These are phyloP conservation scores for Ashbya aceris DNA, from an alignment of 1,139 yeast species.

Conservation along the genomic window DNA sequence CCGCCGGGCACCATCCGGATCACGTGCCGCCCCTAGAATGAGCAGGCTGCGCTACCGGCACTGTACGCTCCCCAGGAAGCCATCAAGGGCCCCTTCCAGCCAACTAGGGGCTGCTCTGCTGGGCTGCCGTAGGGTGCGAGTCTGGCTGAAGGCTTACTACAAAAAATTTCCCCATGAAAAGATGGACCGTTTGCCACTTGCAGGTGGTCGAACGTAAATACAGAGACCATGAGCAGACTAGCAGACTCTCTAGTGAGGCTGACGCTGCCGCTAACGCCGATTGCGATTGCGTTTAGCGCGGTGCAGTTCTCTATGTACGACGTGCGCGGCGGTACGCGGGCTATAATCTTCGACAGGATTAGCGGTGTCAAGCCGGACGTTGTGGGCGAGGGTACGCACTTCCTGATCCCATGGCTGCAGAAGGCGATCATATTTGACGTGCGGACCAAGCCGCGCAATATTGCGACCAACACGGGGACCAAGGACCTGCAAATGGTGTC, in stretches of 20 bases:
- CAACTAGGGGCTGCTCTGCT: no score
- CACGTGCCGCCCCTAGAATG: no score
- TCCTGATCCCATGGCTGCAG: constrained; percentile 92
- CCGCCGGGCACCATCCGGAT: no score
- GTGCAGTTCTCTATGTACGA: constrained; percentile 77
- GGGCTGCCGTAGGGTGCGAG: no score
- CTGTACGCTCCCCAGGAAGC: no score
- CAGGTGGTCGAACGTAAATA: no score
- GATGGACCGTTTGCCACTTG: no score
- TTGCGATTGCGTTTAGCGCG: constrained; percentile 56
- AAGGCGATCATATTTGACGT: constrained; percentile 85
- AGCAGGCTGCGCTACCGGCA: no score
- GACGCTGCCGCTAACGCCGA: constrained; percentile 44
- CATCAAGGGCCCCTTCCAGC: no score
- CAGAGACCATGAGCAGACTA: constrained; percentile 16
- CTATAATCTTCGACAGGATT: constrained; percentile 88
- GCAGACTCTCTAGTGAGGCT: constrained; percentile 31
- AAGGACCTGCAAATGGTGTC: constrained; percentile 96
- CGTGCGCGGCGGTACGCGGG: constrained; percentile 92
- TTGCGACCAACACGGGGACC: constrained; percentile 92
- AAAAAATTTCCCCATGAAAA: no score
- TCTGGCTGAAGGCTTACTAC: no score
- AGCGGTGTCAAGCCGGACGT: constrained; percentile 81
- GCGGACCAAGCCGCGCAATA: constrained; percentile 84
- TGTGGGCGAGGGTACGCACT: constrained; percentile 95